A percentile compares a stretch with the other conserved stretches of the same genome.
phyloP scores from a whole-genome alignment of 2,329 filamentous ascomycete species.

The Aspergillus latus region DNA sequence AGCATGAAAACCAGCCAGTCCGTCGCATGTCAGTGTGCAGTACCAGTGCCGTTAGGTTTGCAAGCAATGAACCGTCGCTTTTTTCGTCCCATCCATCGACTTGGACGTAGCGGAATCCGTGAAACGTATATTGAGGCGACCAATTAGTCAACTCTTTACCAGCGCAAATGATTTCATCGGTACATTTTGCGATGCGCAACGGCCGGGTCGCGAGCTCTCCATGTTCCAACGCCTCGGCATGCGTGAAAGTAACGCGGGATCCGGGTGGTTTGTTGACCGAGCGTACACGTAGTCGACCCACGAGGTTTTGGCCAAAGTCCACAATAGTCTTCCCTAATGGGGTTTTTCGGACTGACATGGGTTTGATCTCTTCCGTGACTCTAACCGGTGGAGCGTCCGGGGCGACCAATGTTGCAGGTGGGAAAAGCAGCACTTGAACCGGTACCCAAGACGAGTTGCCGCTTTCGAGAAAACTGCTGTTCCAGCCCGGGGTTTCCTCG shows the following conservation, averaged over 20 bases:
- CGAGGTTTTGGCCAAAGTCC: slow-evolving; percentile 61
- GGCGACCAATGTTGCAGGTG: slow-evolving; percentile 38
- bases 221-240: slow-evolving; percentile 58
- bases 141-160: slow-evolving; percentile 34
- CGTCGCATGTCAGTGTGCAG: slow-evolving; percentile 56
- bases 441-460: slow-evolving; percentile 22
- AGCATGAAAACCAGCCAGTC: slow-evolving; percentile 54
- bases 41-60: slow-evolving; percentile 39
- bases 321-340: slow-evolving; percentile 51
- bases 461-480: slow-evolving; percentile 12
- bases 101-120: slow-evolving; percentile 55
- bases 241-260: slow-evolving; percentile 39
- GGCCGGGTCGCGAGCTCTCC: slow-evolving; percentile 46
- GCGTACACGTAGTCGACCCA: slow-evolving; percentile 50
- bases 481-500: slow-evolving; percentile 30
- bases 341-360: slow-evolving; percentile 30
- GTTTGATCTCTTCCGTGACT: slow-evolving; percentile 30
- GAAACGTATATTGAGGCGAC: slow-evolving; percentile 54
- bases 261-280: slow-evolving; percentile 15
- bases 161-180: slow-evolving; percentile 42
- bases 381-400: slow-evolving; percentile 50
- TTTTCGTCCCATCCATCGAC: slow-evolving; percentile 20
- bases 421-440: slow-evolving; percentile 34
- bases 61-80: slow-evolving; percentile 5
- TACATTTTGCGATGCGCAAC: slow-evolving; percentile 46